Conservation (phyloP, 345 rosid genomes). For the Euphorbia pulcherrima region DNA sequence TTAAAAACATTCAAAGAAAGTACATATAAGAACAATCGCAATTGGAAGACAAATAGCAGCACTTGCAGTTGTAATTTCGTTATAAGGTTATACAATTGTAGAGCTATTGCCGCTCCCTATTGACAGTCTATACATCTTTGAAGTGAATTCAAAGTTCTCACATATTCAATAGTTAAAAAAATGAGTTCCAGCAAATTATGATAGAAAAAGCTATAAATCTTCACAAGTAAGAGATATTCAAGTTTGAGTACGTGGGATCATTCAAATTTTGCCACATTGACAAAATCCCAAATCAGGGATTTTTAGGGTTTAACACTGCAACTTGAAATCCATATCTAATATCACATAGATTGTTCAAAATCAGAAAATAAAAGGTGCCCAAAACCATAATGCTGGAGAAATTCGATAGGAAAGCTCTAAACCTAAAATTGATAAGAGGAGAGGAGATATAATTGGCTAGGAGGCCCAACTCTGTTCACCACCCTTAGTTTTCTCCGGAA, state of each 20-base stretch:
- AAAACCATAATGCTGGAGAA: not conserved
- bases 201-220: not conserved
- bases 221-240: not conserved
- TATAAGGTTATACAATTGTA: too few species aligned
- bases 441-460: slow-evolving; percentile 73
- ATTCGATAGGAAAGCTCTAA: too few species aligned
- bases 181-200: not conserved
- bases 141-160: too few species aligned
- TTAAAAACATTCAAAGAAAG: too few species aligned
- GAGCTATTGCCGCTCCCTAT: too few species aligned
- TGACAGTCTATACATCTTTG: too few species aligned
- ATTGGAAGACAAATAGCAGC: too few species aligned
- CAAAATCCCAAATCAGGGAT: not conserved
- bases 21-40: too few species aligned
- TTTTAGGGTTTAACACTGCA: not conserved
- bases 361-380: not conserved
- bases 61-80: too few species aligned
- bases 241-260: not conserved
- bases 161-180: too few species aligned
- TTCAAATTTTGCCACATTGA: not conserved
- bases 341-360: not conserved
- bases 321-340: not conserved
- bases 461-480: slow-evolving; percentile 99
- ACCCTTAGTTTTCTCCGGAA: slow-evolving; percentile 94
- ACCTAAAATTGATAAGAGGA: not conserved